These are phyloP conservation scores for Leccinum angustisporum DNA, from an alignment of 1,284 basidiomycete species.

Conservation along the genomic window DNA sequence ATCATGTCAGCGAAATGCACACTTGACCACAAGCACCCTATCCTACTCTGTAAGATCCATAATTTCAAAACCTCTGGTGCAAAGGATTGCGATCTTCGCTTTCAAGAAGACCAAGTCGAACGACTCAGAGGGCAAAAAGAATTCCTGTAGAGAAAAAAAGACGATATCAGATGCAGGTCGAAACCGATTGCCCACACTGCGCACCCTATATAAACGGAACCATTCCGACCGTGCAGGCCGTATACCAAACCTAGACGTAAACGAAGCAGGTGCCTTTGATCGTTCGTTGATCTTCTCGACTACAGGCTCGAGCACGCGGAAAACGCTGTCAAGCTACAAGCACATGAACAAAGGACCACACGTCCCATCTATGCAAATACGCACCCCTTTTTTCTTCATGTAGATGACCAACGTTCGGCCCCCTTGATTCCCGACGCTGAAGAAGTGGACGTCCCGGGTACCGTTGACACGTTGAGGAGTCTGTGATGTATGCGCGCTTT, in stretches of 20 bases:
- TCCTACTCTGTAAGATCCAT: conserved; percentile 90
- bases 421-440: conserved; percentile 85
- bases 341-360: conserved; percentile 3
- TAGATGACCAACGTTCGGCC: conserved; percentile 89
- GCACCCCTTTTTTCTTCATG: conserved; percentile 92
- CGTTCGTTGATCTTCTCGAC: conserved; percentile 81
- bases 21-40: neutral
- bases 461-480: conserved; percentile 88
- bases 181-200: conserved; percentile 21
- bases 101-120: conserved; percentile 89
- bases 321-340: conserved; percentile 77
- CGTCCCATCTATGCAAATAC: conserved; percentile 25
- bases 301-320: conserved; percentile 92
- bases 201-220: conserved; percentile 85
- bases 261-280: conserved; percentile 60
- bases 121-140: conserved; percentile 89
- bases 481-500: conserved; percentile 60
- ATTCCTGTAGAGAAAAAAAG: conserved; percentile 52
- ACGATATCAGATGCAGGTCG: conserved; percentile 1
- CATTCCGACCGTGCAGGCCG: conserved; percentile 82
- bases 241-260: conserved; percentile 73
- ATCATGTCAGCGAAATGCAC: conserved; percentile 6
- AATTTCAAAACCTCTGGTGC: conserved; percentile 94
- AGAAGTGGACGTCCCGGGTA: conserved; percentile 90
- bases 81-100: conserved; percentile 88